Evolutionary conservation across 23 red algal genomes (phyloP), one percentile per base, ranked within the genome.

Genomic region (Porphyridium purpureum): DNA sequence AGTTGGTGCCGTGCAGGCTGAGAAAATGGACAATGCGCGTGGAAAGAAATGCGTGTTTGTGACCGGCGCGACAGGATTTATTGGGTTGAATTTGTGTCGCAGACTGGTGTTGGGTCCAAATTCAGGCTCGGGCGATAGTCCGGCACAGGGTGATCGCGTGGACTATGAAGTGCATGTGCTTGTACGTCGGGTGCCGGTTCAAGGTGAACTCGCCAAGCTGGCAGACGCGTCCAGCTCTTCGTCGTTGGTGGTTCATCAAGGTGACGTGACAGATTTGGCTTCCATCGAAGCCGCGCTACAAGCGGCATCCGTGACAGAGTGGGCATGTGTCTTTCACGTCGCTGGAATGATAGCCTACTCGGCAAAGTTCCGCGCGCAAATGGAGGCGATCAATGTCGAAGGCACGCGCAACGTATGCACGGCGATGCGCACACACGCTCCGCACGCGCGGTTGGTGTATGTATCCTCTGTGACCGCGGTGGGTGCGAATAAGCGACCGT

Each of bases 261-360:
- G n/a, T n/a, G n/a, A n/a, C 11, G 38, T 44, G 38, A 44, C 38
- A 44, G 38, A 44, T 44, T 17, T 44, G 38, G 38, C 11, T 17
- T 44, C 38, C 38, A 17, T 44, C 38, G 17, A 17, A 44, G 38
- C 38, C 17, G 38, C 38, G 11, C 38, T 44, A 17, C n/a, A n/a
- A n/a, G 17, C 11, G 11, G 38, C 11, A 11, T 11, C 11, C 11
- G 38, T 11, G 38, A 17, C 11, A 44, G 38, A 44, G 38, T 44
- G 38, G 38, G 17, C 11, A 17, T 11, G 11, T 44, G 38, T 44
- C 17, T 44, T 44, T 17, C 38, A 44, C 17, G 38, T 11, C 11
- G 38, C 38, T 44, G 38, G 38, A 11, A 17, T 44, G 38, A 17
- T 44, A 44, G 38, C 38, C 38, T 44, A 44, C 17, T 44, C 38